phyloP scores from a whole-genome alignment of 768 basidiomycete species.

The Macrolepiota dolichaula region DNA sequence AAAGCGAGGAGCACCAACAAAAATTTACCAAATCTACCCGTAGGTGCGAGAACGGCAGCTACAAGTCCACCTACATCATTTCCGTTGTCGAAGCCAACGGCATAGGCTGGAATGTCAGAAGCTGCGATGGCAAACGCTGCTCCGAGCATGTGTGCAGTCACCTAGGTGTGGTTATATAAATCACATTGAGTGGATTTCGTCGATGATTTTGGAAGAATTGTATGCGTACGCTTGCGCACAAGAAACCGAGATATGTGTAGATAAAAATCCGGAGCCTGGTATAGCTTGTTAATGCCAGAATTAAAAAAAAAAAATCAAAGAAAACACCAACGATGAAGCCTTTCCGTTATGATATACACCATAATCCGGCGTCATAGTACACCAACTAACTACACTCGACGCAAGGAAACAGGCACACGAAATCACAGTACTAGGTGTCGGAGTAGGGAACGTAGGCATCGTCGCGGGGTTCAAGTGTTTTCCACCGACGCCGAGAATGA shows the following conservation, averaged over 20 bases:
- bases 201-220: too few relatives aligned
- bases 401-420: slow-evolving; percentile 37
- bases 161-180: slow-evolving; percentile 30
- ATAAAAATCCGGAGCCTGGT: slow-evolving; percentile 53
- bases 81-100: slow-evolving; percentile 45
- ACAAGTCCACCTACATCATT: slow-evolving; percentile 64
- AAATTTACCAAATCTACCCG: slow-evolving; percentile 66
- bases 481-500: slow-evolving; percentile 62
- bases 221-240: slow-evolving; percentile 52
- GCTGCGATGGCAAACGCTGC: slow-evolving; percentile 64
- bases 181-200: too few relatives aligned
- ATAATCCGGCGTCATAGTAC: slow-evolving; percentile 41
- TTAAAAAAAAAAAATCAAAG: not conserved
- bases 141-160: slow-evolving; percentile 52
- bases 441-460: slow-evolving; percentile 23
- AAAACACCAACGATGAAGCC: slow-evolving; percentile 48
- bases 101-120: slow-evolving; percentile 53
- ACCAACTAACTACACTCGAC: slow-evolving; percentile 38
- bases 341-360: slow-evolving; percentile 34
- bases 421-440: slow-evolving; percentile 25
- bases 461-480: slow-evolving; percentile 46
- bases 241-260: slow-evolving; percentile 64
- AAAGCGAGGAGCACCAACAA: slow-evolving; percentile 71
- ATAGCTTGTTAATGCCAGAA: not conserved
- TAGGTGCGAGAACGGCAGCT: slow-evolving; percentile 56